Base-by-base conservation (phyloP, 441 rosid species). In the Isatis lusitanica region DNA sequence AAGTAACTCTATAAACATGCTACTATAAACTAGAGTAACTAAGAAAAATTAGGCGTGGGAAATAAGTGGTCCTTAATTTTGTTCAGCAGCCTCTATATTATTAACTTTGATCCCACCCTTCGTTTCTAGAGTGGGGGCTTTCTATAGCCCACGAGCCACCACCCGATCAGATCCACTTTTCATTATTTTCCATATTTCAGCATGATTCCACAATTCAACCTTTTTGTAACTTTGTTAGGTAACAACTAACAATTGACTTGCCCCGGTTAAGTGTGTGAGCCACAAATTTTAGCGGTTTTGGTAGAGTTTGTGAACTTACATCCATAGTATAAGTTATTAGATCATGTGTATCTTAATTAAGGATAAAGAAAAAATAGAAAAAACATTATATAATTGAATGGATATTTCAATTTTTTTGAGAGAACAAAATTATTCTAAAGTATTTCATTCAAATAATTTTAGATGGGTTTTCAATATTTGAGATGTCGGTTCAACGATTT, bases 91-190 rank as follows among this genome's bases (percentile, higher is more conserved):
- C 66, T 70, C 74, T 58, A 58, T 69, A 31, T 7, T 46, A 7
- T 30, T 26, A 9, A 33, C 38, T 47, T 70, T 70, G 28, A 70
- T 70, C 46, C 50, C 48, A 48, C 31, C 60, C 39, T 15, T 59
- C 13, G 66, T 47, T 46, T 58, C 30, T 70, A 70, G 58, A n/a
- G 36, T 69, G 73, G 64, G 66, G 74, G 35, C 47, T 58, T 69
- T 69, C 15, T 18, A 35, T 58, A 70, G 24, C 9, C 46, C 31
- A 42, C 30, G 63, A 57, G 11, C 55, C 31, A 68, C 28, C 59
- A 35, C 7, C 18, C 21, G 26, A 39, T 39, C 9, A 30, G 2
- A 52, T 53, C 51, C 50, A 53, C 52, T 53, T 33, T 15, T 26
- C 0, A 15, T 3, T 51, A n/a, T n/a, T 66, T 9, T 7, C 39